Conservation (phyloP, 1,139 yeast species). For the Lodderomyces pseudojiufengensis region DNA sequence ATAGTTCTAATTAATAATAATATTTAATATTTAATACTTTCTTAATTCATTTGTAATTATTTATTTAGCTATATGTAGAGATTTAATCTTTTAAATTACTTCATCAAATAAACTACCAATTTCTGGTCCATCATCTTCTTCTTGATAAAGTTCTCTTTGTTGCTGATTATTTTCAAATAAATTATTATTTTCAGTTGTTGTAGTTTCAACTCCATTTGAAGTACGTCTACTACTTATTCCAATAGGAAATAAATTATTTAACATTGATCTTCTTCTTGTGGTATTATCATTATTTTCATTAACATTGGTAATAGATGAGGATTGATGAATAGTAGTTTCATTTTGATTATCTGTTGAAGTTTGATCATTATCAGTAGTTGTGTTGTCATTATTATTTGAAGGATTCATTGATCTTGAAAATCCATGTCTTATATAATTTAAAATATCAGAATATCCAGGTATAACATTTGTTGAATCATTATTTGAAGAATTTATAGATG, state of each 20-base stretch:
- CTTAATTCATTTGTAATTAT: no score
- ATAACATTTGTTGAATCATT: background rate
- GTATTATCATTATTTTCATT: slow-evolving; percentile 22
- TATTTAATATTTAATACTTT: no score
- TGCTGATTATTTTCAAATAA: no score
- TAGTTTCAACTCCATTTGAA: slow-evolving; percentile 44
- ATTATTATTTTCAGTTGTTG: slow-evolving; percentile 10
- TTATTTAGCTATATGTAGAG: no score
- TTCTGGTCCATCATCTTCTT: no score
- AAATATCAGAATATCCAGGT: slow-evolving; percentile 3
- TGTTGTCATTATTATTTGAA: background rate
- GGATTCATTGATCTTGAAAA: slow-evolving; percentile 1
- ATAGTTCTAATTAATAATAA: no score
- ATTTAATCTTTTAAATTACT: no score
- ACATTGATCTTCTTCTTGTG: slow-evolving; percentile 14
- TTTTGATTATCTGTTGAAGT: background rate
- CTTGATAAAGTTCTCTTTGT: no score
- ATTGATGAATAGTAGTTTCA: background rate
- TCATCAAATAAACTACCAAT: no score
- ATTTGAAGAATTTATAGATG: no score
- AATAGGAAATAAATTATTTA: slow-evolving; percentile 31
- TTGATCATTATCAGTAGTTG: background rate
- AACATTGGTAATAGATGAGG: no score
- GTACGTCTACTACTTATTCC: slow-evolving; percentile 55
- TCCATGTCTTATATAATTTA: slow-evolving; percentile 3